Evolutionary conservation across 2,329 filamentous ascomycete genomes (phyloP).

Genomic region (Emergomyces africanus): DNA sequence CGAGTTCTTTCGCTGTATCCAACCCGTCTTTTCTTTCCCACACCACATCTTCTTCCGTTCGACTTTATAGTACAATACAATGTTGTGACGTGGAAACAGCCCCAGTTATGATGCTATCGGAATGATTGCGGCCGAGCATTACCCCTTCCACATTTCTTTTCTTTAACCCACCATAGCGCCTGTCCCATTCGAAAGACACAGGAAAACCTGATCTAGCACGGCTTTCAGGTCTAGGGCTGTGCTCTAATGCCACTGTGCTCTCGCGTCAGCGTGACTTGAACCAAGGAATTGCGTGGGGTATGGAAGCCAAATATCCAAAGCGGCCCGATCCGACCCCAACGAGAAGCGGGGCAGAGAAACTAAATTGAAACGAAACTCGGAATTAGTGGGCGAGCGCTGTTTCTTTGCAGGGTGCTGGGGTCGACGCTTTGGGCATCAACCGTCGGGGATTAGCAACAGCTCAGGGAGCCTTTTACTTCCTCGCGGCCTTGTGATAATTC

Average conservation of each 20-base stretch:
- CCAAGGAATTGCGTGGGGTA: not conserved
- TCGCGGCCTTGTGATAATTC: not conserved
- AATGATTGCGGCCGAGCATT: not conserved
- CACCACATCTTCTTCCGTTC: not conserved
- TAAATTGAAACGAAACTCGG: not conserved
- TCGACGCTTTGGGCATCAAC: constrained; percentile 10
- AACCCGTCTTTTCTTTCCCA: not conserved
- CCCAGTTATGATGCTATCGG: not conserved
- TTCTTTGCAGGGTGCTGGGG: constrained; percentile 3
- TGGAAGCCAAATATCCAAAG: not conserved
- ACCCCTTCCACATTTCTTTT: not conserved
- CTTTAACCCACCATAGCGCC: not conserved
- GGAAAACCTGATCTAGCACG: not conserved
- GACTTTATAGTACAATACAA: not conserved
- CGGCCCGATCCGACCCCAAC: constrained; percentile 9
- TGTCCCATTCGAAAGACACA: not conserved
- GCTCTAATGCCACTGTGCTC: not conserved
- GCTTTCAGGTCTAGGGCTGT: not conserved
- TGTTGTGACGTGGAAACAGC: constrained; percentile 3
- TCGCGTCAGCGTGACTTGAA: not conserved
- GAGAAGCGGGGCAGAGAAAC: constrained; percentile 5
- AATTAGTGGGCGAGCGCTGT: constrained; percentile 1
- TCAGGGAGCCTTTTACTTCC: constrained; percentile 1
- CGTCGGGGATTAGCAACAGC: constrained; percentile 3
- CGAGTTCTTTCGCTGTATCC: not conserved